phyloP scores from a whole-genome alignment of 148 eudicot genomes.

The Cornus florida region DNA sequence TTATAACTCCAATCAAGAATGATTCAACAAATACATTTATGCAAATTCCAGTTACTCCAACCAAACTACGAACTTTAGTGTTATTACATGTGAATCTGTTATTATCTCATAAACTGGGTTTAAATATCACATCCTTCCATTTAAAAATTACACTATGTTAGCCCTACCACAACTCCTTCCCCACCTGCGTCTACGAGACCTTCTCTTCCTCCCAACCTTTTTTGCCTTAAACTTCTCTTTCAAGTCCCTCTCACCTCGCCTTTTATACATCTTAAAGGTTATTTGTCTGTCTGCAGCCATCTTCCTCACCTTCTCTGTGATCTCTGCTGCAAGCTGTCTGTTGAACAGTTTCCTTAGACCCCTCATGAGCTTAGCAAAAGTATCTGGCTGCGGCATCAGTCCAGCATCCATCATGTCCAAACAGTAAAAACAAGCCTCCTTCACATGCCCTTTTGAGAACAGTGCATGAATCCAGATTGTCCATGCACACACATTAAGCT shows the following conservation, averaged over 20 bases:
- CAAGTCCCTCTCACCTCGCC: conserved; percentile 92
- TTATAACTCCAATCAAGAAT: no score
- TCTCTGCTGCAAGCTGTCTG: conserved; percentile 88
- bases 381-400: conserved; percentile 85
- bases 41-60: not conserved
- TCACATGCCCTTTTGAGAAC: conserved; percentile 78
- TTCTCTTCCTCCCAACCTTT: conserved; percentile 74
- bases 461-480: conserved; percentile 97
- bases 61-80: not conserved
- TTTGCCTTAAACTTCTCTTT: conserved; percentile 73
- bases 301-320: conserved; percentile 86
- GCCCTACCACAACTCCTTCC: conserved; percentile 46
- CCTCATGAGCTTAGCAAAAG: conserved; percentile 88
- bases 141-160: conserved; percentile 23
- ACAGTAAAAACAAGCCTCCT: conserved; percentile 92
- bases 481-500: conserved; percentile 88
- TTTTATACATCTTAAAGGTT: conserved; percentile 91
- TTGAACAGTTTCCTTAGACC: conserved; percentile 78
- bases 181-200: conserved; percentile 70
- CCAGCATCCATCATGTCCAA: conserved; percentile 91
- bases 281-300: conserved; percentile 91
- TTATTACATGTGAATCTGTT: no score
- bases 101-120: not conserved
- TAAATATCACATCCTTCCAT: not conserved
- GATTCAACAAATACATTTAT: no score